Base-by-base conservation (phyloP, 148 eudicot species). In the Heliosperma pusillum region DNA sequence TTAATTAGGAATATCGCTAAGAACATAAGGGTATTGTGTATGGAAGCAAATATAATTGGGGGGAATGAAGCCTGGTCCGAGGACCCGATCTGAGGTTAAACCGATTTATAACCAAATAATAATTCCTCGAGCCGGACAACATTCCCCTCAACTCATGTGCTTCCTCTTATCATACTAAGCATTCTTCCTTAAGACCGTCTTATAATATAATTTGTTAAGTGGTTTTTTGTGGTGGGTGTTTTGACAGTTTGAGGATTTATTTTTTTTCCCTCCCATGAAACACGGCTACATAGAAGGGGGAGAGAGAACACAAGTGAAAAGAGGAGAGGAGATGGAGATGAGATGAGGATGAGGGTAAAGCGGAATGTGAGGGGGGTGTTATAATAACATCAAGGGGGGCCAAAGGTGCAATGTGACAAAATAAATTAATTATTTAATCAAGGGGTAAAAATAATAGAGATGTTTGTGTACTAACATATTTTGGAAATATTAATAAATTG, bases 101-200 rank as follows among this genome's bases (percentile, higher is more conserved):
- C 10, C 33, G 71, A 17, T 30, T 36, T 36, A 2, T n/a, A 17
- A 59, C 9, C 66, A 45, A 72, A n/a, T n/a, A 62, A 80, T 44
- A 50, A 78, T 87, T 87, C 87, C 86, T 89, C 93, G 90, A 89
- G 89, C 90, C 93, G 85, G 90, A 82, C 93, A 89, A 89, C 93
- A 89, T 81, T 87, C 90, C 90, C 93, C 93, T 82, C 92, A 89
- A 87, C 69, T 53, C 56, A 40, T 60, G 19, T 63, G 67, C 83
- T 64, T 58, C 85, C 88, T 30, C 10, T 11, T 53, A 5, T 27
- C n/a, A n/a, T n/a, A 29, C 2, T 29, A 29, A 29, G 30, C 30
- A 29, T 3, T 29, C 3, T 3, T 29, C 3, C 2, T 1, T 29
- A 29, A 29, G 30, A 29, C 30, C 2, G 27, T 59, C 1, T 59